Conservation (phyloP, 768 basidiomycete species). For the Brasilioporus rufonigricans region DNA sequence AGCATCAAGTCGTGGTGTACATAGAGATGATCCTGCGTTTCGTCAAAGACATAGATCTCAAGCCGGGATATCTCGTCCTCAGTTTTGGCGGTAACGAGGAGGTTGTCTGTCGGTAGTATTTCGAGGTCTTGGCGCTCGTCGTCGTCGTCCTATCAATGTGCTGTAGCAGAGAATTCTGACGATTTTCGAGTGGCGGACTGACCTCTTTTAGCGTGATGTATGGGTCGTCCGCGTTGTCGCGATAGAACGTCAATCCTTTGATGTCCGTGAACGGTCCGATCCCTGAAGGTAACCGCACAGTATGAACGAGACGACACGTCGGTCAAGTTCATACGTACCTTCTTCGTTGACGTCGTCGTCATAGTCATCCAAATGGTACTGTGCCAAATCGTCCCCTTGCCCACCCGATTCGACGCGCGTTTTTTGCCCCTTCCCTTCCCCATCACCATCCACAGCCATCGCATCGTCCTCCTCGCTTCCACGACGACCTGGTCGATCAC, state of each 20-base stretch:
- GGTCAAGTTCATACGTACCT: conserved; percentile 17
- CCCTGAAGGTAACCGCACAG: conserved; percentile 33
- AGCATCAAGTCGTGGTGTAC: conserved; percentile 98
- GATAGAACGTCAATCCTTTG: conserved; percentile 90
- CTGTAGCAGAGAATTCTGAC: background rate
- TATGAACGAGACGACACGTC: background rate
- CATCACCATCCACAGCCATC: conserved; percentile 58
- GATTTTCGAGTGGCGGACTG: conserved; percentile 19
- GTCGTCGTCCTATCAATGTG: conserved; percentile 30
- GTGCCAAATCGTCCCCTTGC: conserved; percentile 65
- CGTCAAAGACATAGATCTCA: conserved; percentile 95
- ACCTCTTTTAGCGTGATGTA: conserved; percentile 96
- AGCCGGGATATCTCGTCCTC: conserved; percentile 96
- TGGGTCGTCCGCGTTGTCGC: conserved; percentile 90
- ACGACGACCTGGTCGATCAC: conserved; percentile 18
- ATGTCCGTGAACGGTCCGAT: conserved; percentile 90
- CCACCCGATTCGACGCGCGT: conserved; percentile 28
- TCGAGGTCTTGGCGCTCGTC: conserved; percentile 90
- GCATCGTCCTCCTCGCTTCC: conserved; percentile 50
- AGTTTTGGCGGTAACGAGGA: conserved; percentile 90
- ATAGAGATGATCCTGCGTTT: conserved; percentile 86
- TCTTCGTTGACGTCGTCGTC: conserved; percentile 66
- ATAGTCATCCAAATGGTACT: conserved; percentile 91
- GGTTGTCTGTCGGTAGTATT: conserved; percentile 85
- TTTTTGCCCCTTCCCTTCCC: conserved; percentile 10